phyloP scores from a whole-genome alignment of 148 eudicot genomes.

The Amaranthus cruentus region DNA sequence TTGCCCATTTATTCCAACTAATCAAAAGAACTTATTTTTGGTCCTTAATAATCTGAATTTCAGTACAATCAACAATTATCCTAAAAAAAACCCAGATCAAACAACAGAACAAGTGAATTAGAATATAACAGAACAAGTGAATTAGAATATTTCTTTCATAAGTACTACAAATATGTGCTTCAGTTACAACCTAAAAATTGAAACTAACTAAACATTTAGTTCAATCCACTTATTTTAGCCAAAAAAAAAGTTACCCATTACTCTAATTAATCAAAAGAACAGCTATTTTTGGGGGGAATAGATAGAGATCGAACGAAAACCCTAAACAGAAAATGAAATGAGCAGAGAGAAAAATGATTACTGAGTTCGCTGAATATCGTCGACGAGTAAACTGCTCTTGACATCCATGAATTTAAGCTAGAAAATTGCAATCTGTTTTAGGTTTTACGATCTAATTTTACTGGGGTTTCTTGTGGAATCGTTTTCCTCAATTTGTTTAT shows the following conservation, averaged over 20 bases:
- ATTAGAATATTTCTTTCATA: too few species aligned
- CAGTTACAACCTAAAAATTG: too few species aligned
- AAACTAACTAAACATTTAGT: too few species aligned
- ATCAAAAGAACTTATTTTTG: too few species aligned
- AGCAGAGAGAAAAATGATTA: conserved; percentile 1
- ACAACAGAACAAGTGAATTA: not conserved
- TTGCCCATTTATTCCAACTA: too few species aligned
- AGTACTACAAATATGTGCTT: too few species aligned
- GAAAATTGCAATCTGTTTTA: not conserved
- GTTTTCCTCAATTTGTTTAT: not conserved
- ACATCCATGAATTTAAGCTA: not conserved
- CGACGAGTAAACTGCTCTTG: conserved; percentile 22
- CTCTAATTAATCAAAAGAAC: not conserved
- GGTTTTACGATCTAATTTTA: not conserved
- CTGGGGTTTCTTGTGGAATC: not conserved
- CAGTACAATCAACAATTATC: not conserved
- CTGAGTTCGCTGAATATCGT: conserved; percentile 30
- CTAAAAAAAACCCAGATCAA: not conserved
- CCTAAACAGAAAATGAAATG: not conserved
- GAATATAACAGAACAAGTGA: too few species aligned
- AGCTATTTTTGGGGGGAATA: not conserved
- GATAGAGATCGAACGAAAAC: conserved; percentile 13
- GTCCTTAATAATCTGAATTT: not conserved
- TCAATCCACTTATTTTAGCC: too few species aligned
- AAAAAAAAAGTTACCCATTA: too few species aligned